Evolutionary conservation across 345 rosid species (phyloP), one percentile per base, ranked within the genome.

Genomic region (Lumnitzera racemosa): DNA sequence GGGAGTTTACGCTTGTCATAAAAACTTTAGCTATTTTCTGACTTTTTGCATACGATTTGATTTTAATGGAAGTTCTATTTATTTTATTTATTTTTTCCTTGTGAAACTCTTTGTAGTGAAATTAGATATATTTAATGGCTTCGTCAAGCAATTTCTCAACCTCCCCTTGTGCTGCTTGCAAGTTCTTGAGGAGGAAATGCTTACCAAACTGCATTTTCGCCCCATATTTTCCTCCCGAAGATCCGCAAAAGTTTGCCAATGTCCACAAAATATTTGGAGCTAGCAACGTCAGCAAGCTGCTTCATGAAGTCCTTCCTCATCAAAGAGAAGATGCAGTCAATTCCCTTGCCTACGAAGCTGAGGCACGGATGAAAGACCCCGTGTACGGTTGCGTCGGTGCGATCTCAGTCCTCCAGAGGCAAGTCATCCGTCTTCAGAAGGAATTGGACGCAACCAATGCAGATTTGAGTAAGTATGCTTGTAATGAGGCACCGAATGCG

Each of bases 121-220:
- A 24, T 20, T 13, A 15, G 31, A 41, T 53, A 23, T 20, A 15
- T 55, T 50, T 47, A 20, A 43, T 52, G 12, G 47, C 57, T 12
- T 60, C 49, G 9, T 73, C 76, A 47, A 67, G 78, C n/a, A 74
- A 78, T 72, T 77, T 77, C 24, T 72, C 78, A 55, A 80, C 74
- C 51, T 73, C 82, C 51, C 87, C 87, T 20, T 82, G 87, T 56
- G 87, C 87, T n/a, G 87, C 82, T 67, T 82, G 87, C 87, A 82
- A 82, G 71, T 79, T 79, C 75, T 59, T 82, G 41, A 66, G 87
- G 72, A 74, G 87, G 57, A 82, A 82, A 68, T 82, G 87, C 72
- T 69, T 68, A 64, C 75, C 84, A 6, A 78, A 75, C 17, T 82
- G 87, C 74, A 71, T 79, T 23, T 82, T 82, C 49, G 83, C 84